phyloP scores from a whole-genome alignment of 192 early-diverging fungal species.

The Blastocladiella britannica region DNA sequence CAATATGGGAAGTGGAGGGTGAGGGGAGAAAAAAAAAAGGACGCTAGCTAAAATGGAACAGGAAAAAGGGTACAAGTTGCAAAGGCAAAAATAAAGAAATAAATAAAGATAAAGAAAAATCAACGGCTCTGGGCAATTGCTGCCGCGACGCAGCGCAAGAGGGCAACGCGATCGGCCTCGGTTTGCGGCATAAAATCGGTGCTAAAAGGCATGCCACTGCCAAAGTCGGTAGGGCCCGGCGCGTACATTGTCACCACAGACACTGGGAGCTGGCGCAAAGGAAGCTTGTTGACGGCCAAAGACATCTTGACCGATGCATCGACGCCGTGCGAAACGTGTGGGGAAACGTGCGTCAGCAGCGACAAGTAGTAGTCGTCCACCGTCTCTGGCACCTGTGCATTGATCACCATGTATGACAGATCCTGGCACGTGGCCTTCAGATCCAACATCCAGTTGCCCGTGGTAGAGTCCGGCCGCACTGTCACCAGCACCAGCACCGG shows the following conservation, averaged over 20 bases:
- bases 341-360: neutral
- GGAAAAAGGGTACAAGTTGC: too few relatives aligned
- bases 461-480: neutral
- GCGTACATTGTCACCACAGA: neutral
- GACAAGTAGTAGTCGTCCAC: neutral
- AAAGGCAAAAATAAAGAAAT: too few relatives aligned
- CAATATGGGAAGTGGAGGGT: too few relatives aligned
- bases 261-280: neutral
- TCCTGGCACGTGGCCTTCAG: neutral
- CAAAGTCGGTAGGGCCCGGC: too few relatives aligned
- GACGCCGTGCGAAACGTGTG: neutral
- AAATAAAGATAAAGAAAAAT: too few relatives aligned
- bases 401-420: neutral
- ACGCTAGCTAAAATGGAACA: too few relatives aligned
- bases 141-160: too few relatives aligned
- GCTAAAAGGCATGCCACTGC: too few relatives aligned
- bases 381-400: neutral
- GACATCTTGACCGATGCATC: neutral
- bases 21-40: too few relatives aligned
- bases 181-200: too few relatives aligned
- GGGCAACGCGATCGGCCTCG: too few relatives aligned
- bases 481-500: neutral
- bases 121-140: too few relatives aligned
- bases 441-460: neutral
- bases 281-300: neutral